Evolutionary conservation across 1,284 basidiomycete genomes (phyloP), one percentile per base, ranked within the genome.

Genomic region (Fistulinella staudtii): DNA sequence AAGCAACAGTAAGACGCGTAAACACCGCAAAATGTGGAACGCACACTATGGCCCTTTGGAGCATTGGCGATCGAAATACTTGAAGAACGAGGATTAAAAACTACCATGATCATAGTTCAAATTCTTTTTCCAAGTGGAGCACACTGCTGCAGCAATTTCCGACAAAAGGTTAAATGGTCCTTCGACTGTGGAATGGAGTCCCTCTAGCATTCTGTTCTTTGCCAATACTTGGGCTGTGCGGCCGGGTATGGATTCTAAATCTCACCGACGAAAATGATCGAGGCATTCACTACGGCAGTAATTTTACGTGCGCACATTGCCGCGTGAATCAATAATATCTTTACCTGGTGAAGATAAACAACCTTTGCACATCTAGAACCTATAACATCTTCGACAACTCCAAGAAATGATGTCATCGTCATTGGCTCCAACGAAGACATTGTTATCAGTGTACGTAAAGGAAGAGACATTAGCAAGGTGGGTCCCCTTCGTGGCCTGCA

Each of bases 191-290:
- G 29, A n/a, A 30, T 30, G 4, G 29, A 30, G n/a, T n/a, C n/a
- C n/a, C n/a, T n/a, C n/a, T n/a, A n/a, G n/a, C n/a, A 18, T 7
- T 20, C 8, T 33, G 30, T 8, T 10, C 17, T 1, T 20, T n/a
- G 28, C 5, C 4, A 15, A 30, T 7, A 82, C 69, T 33, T 84
- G 80, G 29, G 85, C 66, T 0, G 83, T 78, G 55, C 85, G 1
- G 80, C 77, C 2, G 88, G 89, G 54, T 85, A 89, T 5, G 75
- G 75, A 41, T 83, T 52, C 29, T 8, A 30, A n/a, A 17, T n/a
- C 55, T 91, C 87, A 0, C 88, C 88, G 0, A 81, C 85, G 8
- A 89, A 74, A 5, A 77, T 89, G 89, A 53, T 83, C 80, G 17
- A 89, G 81, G 5, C 80, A 79, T 8, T 85, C 66, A 2, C 83